Evolutionary conservation across 495 filamentous ascomycete genomes (phyloP), one percentile per base, ranked within the genome.

Genomic region (Xylona heveae): DNA sequence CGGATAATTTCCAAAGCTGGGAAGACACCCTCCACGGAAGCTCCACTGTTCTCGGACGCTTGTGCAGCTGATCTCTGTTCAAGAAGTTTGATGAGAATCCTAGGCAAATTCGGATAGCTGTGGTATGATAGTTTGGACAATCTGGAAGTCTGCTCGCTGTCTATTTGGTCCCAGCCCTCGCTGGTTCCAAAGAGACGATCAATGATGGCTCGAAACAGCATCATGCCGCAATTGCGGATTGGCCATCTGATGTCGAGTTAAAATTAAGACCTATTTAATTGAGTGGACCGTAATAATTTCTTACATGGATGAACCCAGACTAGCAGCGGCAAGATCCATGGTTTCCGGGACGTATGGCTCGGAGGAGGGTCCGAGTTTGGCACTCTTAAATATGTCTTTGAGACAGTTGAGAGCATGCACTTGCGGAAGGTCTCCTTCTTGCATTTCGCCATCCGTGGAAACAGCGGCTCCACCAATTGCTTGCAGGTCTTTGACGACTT

Each of bases 351-450:
- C 61, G 38, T 78, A 71, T 1, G 48, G 51, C 37, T 84, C 78
- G 0, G 75, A 70, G 23, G 49, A 43, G 14, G 53, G 49, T 6
- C 68, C 71, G 8, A 93, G 58, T 14, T 66, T 65, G 4, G 77
- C 74, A 42, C 74, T 80, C 21, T 68, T 78, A 46, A 93, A 88
- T 4, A 88, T 71, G 33, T 83, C 78, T 45, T 84, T 80, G 27
- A 95, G 51, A 38, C 74, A 91, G 40, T 97, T 97, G 39, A 93
- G 59, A 0, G 85, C 81, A 44, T 97, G 88, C 1, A 95, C 88
- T 52, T 94, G 88, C 9, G 83, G 75, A 9, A 95, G 50, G 3
- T 42, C 43, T 14, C 40, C 42, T 20, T 50, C 42, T 33, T 80
- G 68, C 2, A 64, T 64, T 17, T 61, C 45, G n/a, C 53, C 46